Percentiles rank a stretch among this genome's conserved stretches.
Evolutionary conservation across 2,329 filamentous ascomycete genomes (phyloP).

Genomic region (Alternaria sp.): DNA sequence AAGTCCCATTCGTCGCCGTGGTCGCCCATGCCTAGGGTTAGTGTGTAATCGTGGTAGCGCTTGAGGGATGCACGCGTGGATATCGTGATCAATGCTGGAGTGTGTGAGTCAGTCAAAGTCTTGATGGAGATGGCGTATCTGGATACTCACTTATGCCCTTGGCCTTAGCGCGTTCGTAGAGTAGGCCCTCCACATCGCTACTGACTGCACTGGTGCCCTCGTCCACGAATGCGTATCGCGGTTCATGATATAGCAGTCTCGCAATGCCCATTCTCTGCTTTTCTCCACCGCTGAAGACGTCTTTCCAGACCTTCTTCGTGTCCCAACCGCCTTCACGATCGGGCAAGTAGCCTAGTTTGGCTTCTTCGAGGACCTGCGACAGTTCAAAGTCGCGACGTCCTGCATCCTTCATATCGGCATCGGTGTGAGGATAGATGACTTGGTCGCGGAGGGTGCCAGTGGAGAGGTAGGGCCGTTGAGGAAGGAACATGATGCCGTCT

Average conservation of each 20-base stretch:
- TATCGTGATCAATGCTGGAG: conserved; percentile 84
- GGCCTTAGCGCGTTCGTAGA: conserved; percentile 93
- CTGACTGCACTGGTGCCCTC: conserved; percentile 95
- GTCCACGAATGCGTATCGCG: conserved; percentile 90
- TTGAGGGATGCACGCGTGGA: conserved; percentile 93
- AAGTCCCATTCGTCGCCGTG: conserved; percentile 89
- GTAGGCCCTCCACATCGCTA: conserved; percentile 88
- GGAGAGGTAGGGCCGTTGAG: conserved; percentile 89
- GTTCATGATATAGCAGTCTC: conserved; percentile 90
- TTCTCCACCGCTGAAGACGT: conserved; percentile 94
- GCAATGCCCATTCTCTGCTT: conserved; percentile 96
- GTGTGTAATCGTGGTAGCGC: conserved; percentile 92
- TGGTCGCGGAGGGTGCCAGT: conserved; percentile 94
- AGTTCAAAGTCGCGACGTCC: conserved; percentile 80
- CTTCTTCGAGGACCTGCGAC: conserved; percentile 78
- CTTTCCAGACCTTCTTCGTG: conserved; percentile 97
- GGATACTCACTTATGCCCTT: conserved; percentile 86
- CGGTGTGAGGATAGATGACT: conserved; percentile 96
- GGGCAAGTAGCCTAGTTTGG: conserved; percentile 85
- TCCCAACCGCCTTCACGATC: conserved; percentile 96
- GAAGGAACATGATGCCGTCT: conserved; percentile 98
- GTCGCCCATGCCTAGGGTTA: conserved; percentile 81
- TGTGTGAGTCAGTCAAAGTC: not conserved
- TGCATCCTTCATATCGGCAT: conserved; percentile 88
- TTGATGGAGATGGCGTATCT: no score